A percentile compares a stretch with the other conserved stretches of the same genome.
Evolutionary conservation across 768 basidiomycete genomes (phyloP).

Genomic region (Crucibulum laeve): DNA sequence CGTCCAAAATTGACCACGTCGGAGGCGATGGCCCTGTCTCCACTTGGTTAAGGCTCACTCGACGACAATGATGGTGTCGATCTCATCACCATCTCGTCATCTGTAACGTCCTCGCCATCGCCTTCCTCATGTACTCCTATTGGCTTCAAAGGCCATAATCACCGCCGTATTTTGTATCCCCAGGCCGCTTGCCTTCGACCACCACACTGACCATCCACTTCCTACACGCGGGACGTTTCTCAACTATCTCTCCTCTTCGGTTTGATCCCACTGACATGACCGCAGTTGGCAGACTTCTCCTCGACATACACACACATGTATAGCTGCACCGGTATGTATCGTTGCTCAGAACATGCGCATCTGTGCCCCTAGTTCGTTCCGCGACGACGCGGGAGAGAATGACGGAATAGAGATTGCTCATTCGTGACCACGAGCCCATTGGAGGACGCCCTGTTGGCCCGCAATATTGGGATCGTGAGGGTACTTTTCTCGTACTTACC

Average conservation of each 20-base stretch:
- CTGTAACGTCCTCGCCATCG: too few species aligned
- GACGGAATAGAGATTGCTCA: conserved; percentile 66
- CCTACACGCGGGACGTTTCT: too few species aligned
- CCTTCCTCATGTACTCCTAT: too few species aligned
- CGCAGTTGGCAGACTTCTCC: conserved; percentile 36
- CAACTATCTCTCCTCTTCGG: neutral
- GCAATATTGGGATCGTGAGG: conserved; percentile 73
- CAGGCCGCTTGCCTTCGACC: too few species aligned
- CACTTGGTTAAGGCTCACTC: too few species aligned
- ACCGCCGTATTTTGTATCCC: too few species aligned
- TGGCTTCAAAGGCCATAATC: too few species aligned
- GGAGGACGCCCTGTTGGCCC: conserved; percentile 77
- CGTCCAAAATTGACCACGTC: too few species aligned
- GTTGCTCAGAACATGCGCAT: conserved; percentile 57
- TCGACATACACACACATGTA: conserved; percentile 86
- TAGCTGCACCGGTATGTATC: conserved; percentile 78
- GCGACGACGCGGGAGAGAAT: conserved; percentile 37
- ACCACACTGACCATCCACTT: too few species aligned
- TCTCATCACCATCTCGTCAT: too few species aligned
- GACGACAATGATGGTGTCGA: too few species aligned
- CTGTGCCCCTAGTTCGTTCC: conserved; percentile 64
- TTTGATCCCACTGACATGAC: conserved; percentile 6
- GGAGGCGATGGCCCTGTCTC: too few species aligned
- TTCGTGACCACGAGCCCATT: conserved; percentile 76
- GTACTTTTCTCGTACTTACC: conserved; percentile 43